Percentiles rank a stretch among this genome's conserved stretches.
These are phyloP conservation scores for Microdochium nivale DNA, from an alignment of 2,329 filamentous ascomycete species.

Conservation along the genomic window DNA sequence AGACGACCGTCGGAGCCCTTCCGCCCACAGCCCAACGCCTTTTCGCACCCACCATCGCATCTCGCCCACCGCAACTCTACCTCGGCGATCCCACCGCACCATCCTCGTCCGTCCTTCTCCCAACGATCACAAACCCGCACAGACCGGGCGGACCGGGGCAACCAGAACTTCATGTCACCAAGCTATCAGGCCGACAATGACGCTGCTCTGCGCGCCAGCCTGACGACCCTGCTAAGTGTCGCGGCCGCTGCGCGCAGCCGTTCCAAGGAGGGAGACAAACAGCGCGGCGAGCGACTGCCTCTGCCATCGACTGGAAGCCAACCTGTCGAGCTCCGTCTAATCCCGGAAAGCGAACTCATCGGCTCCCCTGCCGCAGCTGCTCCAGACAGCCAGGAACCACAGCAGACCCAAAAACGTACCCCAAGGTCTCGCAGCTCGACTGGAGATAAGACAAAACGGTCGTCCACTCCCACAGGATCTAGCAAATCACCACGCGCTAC, in stretches of 20 bases:
- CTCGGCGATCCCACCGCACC: conserved; percentile 36
- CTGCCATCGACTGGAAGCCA: conserved; percentile 39
- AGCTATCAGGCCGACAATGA: conserved; percentile 83
- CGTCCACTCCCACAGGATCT: conserved; percentile 25
- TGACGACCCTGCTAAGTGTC: conserved; percentile 94
- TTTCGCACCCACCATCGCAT: conserved; percentile 68
- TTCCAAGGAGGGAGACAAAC: conserved; percentile 50
- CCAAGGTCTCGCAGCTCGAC: conserved; percentile 11
- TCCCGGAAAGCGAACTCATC: conserved; percentile 53
- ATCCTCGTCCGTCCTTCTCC: conserved; percentile 38
- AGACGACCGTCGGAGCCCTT: conserved; percentile 50
- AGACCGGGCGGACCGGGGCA: conserved; percentile 29
- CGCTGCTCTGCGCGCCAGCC: conserved; percentile 79
- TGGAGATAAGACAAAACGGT: conserved; percentile 41
- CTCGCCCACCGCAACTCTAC: conserved; percentile 40
- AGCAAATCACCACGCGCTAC: conserved; percentile 33
- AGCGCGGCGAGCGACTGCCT: conserved; percentile 26
- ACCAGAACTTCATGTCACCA: conserved; percentile 60
- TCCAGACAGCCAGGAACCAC: conserved; percentile 6
- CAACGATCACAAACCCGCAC: conserved; percentile 38
- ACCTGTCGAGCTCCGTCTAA: conserved; percentile 49
- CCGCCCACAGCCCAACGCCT: conserved; percentile 84
- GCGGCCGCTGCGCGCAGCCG: conserved; percentile 81
- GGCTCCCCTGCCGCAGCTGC: conserved; percentile 18
- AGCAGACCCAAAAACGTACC: conserved; percentile 8